Evolutionary conservation across 345 rosid species (phyloP), one percentile per base, ranked within the genome.

Genomic region (Euphorbia peplus): DNA sequence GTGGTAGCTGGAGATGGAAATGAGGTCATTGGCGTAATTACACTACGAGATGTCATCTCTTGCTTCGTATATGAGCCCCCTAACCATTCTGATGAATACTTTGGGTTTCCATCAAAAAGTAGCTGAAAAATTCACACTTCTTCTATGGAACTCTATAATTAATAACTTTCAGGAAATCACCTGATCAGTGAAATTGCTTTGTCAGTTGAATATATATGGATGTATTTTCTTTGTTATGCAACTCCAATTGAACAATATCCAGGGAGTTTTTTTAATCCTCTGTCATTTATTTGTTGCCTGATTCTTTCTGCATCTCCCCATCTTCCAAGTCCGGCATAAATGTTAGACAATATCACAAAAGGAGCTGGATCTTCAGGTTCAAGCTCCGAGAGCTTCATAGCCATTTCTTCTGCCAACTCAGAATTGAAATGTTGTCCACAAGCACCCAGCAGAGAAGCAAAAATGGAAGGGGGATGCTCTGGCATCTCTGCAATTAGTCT

Each of bases 1-100:
- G 90, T 84, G 50, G 90, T 78, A 11, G 78, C 71, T 18, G 85
- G 67, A 5, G 68, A 74, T 29, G 87, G 71, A 56, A 79, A 83
- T 60, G 87, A 86, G 80, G 87, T 93, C 7, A 67, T 60, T 41
- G 97, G 98, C 8, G 91, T 93, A 39, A 89, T 93, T 67, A 93
- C 98, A 0, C 85, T 89, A 13, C 74, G 97, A 80, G 98, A 91
- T 73, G 97, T 90, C 57, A 93, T 90, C 66, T 85, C 98, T 71
- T 90, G 96, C 78, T 91, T 93, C 82, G 77, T 89, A 50, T 81
- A 47, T 37, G 97, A 93, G 76, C 96, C 98, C 60, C 88, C 92
- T 1, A 76, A 81, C 73, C 84, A 80, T 83, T 82, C 83, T 22
- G 95, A 89, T 44, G 76, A 71, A 72, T 83, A 75, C 78, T 70